Evolutionary conservation across 179 eudicot species (phyloP).

Genomic region (Amaranthus tricolor): DNA sequence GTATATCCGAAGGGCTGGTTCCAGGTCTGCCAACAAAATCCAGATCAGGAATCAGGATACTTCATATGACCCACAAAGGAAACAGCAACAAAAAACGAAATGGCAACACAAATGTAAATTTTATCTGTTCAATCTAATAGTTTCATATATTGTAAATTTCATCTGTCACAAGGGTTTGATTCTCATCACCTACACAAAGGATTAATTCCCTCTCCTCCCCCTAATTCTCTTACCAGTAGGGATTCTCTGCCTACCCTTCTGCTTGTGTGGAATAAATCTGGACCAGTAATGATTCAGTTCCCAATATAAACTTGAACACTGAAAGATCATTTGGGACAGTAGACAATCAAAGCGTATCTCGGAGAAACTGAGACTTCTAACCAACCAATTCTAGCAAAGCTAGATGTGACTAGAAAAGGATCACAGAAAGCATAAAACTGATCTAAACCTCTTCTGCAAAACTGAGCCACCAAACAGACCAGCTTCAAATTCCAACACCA

Average conservation of each 20-base stretch:
- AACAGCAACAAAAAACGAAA: not conserved
- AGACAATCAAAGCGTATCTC: not conserved
- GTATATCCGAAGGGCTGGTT: constrained; percentile 77
- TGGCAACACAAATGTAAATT: not conserved
- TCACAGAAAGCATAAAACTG: not conserved
- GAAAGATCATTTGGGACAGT: not conserved
- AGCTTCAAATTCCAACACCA: not conserved
- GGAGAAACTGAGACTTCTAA: not conserved
- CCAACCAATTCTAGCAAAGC: not conserved
- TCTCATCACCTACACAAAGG: no score
- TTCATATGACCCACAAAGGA: not conserved
- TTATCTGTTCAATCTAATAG: no score
- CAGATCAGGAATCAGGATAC: constrained; percentile 8
- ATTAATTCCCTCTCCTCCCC: not conserved
- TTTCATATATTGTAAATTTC: no score
- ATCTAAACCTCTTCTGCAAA: not conserved
- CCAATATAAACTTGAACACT: not conserved
- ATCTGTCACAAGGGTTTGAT: no score
- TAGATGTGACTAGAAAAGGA: not conserved
- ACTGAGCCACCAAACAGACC: not conserved
- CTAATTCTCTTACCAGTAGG: not conserved
- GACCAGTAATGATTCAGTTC: not conserved
- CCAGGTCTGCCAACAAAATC: constrained; percentile 64
- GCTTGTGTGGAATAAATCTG: not conserved
- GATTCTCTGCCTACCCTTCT: not conserved